Evolutionary conservation across 2,329 filamentous ascomycete genomes (phyloP).

Genomic region (Aspergillus carbonarius): DNA sequence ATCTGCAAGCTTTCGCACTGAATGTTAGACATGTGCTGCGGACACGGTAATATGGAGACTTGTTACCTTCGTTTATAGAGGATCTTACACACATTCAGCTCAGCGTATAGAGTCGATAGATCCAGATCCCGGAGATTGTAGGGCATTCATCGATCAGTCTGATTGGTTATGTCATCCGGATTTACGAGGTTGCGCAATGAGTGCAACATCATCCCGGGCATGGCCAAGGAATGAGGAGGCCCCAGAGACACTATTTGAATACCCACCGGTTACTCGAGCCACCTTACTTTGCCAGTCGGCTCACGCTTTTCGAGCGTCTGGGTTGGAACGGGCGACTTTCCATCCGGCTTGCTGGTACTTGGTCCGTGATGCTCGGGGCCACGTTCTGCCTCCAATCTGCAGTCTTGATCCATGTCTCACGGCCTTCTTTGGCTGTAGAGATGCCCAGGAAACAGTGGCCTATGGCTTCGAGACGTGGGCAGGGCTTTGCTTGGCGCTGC

Average conservation of each 20-base stretch:
- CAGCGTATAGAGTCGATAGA: not conserved
- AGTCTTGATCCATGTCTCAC: constrained; percentile 4
- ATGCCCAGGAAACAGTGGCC: not conserved
- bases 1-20: not conserved
- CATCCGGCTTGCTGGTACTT: constrained; percentile 1
- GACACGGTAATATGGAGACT: not conserved
- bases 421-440: not conserved
- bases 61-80: not conserved
- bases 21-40: not conserved
- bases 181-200: constrained; percentile 9
- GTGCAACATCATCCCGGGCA: constrained; percentile 3
- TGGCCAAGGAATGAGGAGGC: constrained; percentile 4
- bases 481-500: constrained; percentile 5
- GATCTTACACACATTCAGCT: not conserved
- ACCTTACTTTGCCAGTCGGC: not conserved
- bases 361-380: not conserved
- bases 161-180: not conserved
- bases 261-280: constrained; percentile 6
- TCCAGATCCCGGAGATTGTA: not conserved
- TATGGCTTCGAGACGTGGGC: not conserved
- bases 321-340: constrained; percentile 1
- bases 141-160: not conserved
- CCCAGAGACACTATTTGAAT: constrained; percentile 6
- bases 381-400: constrained; percentile 1
- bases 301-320: not conserved